phyloP scores from a whole-genome alignment of 345 rosid species.

The Populus ilicifolia region DNA sequence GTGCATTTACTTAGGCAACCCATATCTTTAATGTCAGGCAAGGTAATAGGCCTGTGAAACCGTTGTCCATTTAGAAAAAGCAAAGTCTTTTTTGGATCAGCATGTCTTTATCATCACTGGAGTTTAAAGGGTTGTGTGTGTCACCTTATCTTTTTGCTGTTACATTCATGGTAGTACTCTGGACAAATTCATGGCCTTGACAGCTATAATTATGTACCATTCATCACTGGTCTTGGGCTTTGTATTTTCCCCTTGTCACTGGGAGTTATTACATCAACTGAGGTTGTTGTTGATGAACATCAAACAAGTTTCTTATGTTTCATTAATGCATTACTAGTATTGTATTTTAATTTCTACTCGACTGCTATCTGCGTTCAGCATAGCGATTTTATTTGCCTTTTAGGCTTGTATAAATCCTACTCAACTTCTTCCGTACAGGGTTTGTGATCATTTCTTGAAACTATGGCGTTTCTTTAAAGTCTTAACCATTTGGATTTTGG shows the following conservation, averaged over 20 bases:
- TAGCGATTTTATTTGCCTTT: conserved; percentile 6
- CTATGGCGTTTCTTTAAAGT: conserved; percentile 10
- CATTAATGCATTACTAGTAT: background rate
- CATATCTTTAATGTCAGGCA: conserved; percentile 51
- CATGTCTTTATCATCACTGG: conserved; percentile 19
- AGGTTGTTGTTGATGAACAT: conserved; percentile 1
- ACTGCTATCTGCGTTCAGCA: conserved; percentile 14
- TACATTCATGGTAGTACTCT: conserved; percentile 27
- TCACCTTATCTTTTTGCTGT: conserved; percentile 27
- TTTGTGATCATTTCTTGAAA: conserved; percentile 20
- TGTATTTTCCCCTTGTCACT: conserved; percentile 33
- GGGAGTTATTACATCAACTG: conserved; percentile 8
- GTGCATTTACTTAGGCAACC: conserved; percentile 3
- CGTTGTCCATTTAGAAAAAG: background rate
- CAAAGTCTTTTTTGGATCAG: conserved; percentile 10
- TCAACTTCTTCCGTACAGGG: background rate
- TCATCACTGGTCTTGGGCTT: conserved; percentile 27
- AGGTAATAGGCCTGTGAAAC: conserved; percentile 35
- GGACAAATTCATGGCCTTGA: conserved; percentile 42
- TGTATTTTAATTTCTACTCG: background rate
- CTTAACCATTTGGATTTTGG: conserved; percentile 4
- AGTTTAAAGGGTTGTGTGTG: conserved; percentile 20
- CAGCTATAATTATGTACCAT: conserved; percentile 36
- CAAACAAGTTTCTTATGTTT: background rate
- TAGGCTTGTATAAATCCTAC: conserved; percentile 5